Base-by-base conservation (phyloP, 345 rosid genomes). In the Eucalyptus pumila region DNA sequence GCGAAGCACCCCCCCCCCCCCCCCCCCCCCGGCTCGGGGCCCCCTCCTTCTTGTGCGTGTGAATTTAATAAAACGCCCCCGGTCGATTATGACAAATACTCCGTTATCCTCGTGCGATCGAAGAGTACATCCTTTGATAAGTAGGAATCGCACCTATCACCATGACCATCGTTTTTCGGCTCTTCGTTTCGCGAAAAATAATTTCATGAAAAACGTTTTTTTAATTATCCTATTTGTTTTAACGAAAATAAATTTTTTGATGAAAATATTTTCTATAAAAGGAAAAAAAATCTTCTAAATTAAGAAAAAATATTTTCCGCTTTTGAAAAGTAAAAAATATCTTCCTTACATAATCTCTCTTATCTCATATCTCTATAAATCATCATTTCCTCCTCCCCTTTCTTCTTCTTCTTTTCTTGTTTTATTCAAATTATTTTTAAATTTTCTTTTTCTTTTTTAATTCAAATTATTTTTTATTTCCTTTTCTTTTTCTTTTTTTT, bases 171-270 rank as follows among this genome's bases (percentile, higher is more conserved):
- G 8, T 60, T 60, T 1, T 27, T 60, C 6, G 0, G 14, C 1
- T 49, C 3, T 49, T 49, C 3, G 6, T 49, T 49, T 49, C 1
- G 1, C 1, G 2, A 49, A 49, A 49, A 49, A 49, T 49, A 49
- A 49, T 49, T 49, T 49, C 2, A 1, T 5, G 0, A 14, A 49
- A 49, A 49, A 14, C 0, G 0, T 49, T 49, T 14, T 49, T 14
- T 0, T 1, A 49, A 49, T 49, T 49, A 14, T 49, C 0, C 7
- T 0, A 5, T 49, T 49, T 14, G 0, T 49, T 49, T 14, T 3
- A 14, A 0, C 0, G 0, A 49, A 49, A 49, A 5, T 14, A 49
- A 49, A 49, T 14, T 49, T 2, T 0, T 49, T 49, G 0, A 6
- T 0, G 0, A 49, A 49, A 49, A 14, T 14, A 49, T 14, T 49